Percentiles rank a stretch among this genome's conserved stretches.
Conservation (phyloP, 2,329 filamentous ascomycete species). For the Trichoderma sp. region DNA sequence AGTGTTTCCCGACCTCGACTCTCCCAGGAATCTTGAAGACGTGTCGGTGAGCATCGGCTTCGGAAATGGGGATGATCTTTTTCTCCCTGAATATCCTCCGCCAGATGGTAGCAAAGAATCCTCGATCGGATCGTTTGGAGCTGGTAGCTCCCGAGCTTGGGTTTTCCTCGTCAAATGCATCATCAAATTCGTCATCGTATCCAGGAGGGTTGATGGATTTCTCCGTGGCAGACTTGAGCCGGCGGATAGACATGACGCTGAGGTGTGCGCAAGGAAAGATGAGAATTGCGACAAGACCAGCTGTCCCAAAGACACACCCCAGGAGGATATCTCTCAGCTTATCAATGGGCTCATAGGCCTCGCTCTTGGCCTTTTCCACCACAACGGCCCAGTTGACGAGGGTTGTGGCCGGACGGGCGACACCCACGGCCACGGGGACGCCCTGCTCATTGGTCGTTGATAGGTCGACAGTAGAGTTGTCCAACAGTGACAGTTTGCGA, state of each 20-base stretch:
- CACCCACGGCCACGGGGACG: slow-evolving; percentile 72
- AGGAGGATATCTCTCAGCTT: slow-evolving; percentile 77
- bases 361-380: slow-evolving; percentile 70
- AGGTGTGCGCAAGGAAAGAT: slow-evolving; percentile 78
- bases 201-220: slow-evolving; percentile 68
- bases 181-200: slow-evolving; percentile 50
- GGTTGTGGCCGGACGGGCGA: slow-evolving; percentile 63
- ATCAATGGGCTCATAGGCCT: slow-evolving; percentile 74
- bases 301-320: slow-evolving; percentile 80
- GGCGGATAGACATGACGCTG: slow-evolving; percentile 75
- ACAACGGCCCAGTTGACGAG: slow-evolving; percentile 81
- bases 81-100: slow-evolving; percentile 38
- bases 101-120: slow-evolving; percentile 39
- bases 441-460: slow-evolving; percentile 72
- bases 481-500: slow-evolving; percentile 47
- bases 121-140: slow-evolving; percentile 47
- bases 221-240: slow-evolving; percentile 71
- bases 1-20: slow-evolving; percentile 71
- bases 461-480: slow-evolving; percentile 68
- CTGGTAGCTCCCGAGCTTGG: slow-evolving; percentile 42
- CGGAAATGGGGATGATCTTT: slow-evolving; percentile 27
- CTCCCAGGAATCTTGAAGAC: slow-evolving; percentile 82
- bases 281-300: slow-evolving; percentile 68
- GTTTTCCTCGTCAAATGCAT: slow-evolving; percentile 46
- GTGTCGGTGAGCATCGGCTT: slow-evolving; percentile 42